These are phyloP conservation scores for Fusarium concolor DNA, from an alignment of 2,329 filamentous ascomycete species.

Conservation along the genomic window DNA sequence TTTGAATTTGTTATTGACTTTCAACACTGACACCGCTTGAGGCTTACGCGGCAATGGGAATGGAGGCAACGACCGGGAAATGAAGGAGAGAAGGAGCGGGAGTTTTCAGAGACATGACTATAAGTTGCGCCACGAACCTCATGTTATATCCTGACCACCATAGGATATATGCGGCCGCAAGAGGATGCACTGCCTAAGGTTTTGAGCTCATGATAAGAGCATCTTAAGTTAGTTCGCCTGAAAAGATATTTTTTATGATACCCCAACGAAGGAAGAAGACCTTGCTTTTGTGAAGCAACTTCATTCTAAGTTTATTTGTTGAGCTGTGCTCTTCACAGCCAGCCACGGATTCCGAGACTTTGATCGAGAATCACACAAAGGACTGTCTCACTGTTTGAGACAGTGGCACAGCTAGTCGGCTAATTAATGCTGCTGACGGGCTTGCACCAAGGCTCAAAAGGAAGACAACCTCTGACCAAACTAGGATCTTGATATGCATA, in stretches of 20 bases:
- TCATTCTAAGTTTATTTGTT: not conserved
- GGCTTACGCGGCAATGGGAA: slow-evolving; percentile 27
- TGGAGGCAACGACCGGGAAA: slow-evolving; percentile 20
- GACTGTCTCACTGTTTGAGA: not conserved
- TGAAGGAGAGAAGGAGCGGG: slow-evolving; percentile 9
- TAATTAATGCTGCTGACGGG: slow-evolving; percentile 15
- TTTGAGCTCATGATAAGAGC: not conserved
- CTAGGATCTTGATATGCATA: slow-evolving; percentile 14
- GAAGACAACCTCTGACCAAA: slow-evolving; percentile 19
- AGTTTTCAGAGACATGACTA: slow-evolving; percentile 18
- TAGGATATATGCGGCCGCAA: not conserved
- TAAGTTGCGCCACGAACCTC: not conserved
- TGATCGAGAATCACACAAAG: not conserved
- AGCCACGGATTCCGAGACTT: not conserved
- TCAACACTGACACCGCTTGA: not conserved
- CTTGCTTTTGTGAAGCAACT: not conserved
- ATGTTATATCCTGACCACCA: not conserved
- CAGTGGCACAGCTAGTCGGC: not conserved
- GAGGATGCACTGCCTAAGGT: not conserved
- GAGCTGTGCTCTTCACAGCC: not conserved
- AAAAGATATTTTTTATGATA: too few relatives aligned
- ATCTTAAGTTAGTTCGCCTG: not conserved
- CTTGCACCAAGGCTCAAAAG: slow-evolving; percentile 9
- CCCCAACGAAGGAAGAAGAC: too few relatives aligned
- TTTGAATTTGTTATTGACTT: not conserved